A percentile compares a stretch with the other conserved stretches of the same genome.
Conservation (phyloP, 805 yeast species). For the Candida tammaniensis region DNA sequence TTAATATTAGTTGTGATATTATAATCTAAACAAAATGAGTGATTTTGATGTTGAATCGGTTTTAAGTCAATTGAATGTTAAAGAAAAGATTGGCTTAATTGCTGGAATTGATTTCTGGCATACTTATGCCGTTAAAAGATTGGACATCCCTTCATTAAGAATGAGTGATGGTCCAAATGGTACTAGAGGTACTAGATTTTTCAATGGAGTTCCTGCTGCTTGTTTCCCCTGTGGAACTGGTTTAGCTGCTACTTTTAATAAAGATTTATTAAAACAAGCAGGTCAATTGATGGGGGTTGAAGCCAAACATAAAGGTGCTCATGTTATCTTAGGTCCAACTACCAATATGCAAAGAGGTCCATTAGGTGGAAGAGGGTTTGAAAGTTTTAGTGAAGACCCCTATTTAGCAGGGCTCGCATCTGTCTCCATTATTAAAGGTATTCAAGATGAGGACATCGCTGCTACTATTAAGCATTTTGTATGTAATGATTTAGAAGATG, state of each 20-base stretch:
- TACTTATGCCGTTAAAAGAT: constrained; percentile 37
- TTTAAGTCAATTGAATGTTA: constrained; percentile 22
- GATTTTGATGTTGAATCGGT: constrained; percentile 23
- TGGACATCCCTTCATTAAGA: constrained; percentile 48
- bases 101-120: constrained; percentile 51
- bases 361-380: constrained; percentile 63
- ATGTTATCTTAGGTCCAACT: constrained; percentile 36
- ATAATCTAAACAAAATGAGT: constrained; percentile 8
- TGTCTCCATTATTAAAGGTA: constrained; percentile 49
- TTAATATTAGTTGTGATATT: neutral
- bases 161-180: constrained; percentile 64
- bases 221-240: constrained; percentile 64
- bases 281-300: constrained; percentile 54
- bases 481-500: constrained; percentile 61
- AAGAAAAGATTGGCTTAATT: constrained; percentile 33
- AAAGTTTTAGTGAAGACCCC: constrained; percentile 63
- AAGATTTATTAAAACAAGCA: constrained; percentile 44
- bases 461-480: constrained; percentile 64
- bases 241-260: constrained; percentile 55
- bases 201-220: constrained; percentile 51
- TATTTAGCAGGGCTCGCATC: constrained; percentile 44
- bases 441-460: constrained; percentile 49
- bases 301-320: constrained; percentile 52
- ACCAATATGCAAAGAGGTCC: constrained; percentile 59
- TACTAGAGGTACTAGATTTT: constrained; percentile 57